Conservation (phyloP, 352 stramenopile species). For the Phytophthora sp. region DNA sequence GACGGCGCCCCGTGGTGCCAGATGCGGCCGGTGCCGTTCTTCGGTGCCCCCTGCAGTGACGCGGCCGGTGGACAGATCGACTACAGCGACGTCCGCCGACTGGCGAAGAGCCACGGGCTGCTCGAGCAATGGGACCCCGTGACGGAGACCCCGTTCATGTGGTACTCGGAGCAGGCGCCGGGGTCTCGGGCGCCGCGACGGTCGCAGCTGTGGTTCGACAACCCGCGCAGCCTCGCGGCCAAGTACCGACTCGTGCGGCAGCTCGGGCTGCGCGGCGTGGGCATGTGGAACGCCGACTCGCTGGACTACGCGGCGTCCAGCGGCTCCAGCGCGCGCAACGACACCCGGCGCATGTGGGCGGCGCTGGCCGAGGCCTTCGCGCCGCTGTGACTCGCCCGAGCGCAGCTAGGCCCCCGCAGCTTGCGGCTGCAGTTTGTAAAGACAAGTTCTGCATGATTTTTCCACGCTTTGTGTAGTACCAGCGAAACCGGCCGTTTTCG, state of each 20-base stretch:
- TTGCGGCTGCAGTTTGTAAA: conserved; percentile 17
- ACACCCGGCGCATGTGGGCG: conserved; percentile 62
- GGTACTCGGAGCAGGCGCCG: conserved; percentile 2
- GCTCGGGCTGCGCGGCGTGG: conserved; percentile 60
- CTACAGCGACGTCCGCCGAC: conserved; percentile 54
- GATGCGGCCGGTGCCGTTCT: conserved; percentile 56
- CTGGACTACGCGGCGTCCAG: conserved; percentile 69
- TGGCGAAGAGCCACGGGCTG: conserved; percentile 35
- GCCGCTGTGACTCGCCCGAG: conserved; percentile 2
- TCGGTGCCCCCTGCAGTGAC: conserved; percentile 79
- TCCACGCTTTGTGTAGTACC: conserved; percentile 28
- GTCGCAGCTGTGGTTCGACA: conserved; percentile 80
- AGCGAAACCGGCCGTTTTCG: conserved; percentile 21
- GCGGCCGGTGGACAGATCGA: conserved; percentile 69
- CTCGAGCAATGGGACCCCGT: conserved; percentile 57
- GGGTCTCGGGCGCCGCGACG: conserved; percentile 11
- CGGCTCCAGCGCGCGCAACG: conserved; percentile 22
- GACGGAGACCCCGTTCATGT: conserved; percentile 64
- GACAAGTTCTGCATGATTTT: conserved; percentile 36
- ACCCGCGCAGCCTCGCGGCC: conserved; percentile 52
- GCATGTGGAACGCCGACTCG: conserved; percentile 86
- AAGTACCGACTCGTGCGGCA: conserved; percentile 66
- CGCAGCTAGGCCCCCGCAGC: too few species aligned
- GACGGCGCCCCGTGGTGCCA: conserved; percentile 25
- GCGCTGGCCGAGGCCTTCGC: conserved; percentile 42